Percentiles rank a stretch among this genome's conserved stretches.
phyloP scores from a whole-genome alignment of 306 rosid genomes.

The Cicer pinnatifidum region DNA sequence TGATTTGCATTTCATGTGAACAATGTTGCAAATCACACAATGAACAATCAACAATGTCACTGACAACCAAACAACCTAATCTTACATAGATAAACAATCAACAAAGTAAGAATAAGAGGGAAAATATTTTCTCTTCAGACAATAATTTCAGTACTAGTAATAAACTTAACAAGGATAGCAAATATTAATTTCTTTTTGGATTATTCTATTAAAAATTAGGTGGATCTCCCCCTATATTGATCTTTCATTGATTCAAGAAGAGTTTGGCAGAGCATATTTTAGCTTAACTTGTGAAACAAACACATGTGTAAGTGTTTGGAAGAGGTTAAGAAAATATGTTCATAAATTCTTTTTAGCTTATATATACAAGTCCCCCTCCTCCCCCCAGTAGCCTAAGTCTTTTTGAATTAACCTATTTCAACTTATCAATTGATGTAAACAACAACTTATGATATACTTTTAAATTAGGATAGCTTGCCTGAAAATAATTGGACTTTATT shows the following conservation, averaged over 20 bases:
- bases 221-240: background rate
- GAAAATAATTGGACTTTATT: too few relatives aligned
- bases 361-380: background rate
- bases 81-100: slow-evolving; percentile 33
- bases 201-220: background rate
- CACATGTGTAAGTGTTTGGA: background rate
- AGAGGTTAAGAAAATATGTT: background rate
- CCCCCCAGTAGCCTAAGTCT: background rate
- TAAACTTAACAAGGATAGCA: slow-evolving; percentile 1
- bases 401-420: too few relatives aligned
- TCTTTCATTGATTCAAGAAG: slow-evolving; percentile 20
- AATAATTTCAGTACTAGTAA: background rate
- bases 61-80: slow-evolving; percentile 23
- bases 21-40: background rate
- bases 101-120: background rate
- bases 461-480: too few relatives aligned
- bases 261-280: background rate
- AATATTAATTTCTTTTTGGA: background rate
- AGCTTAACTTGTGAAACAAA: background rate
- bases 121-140: background rate
- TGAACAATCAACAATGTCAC: background rate
- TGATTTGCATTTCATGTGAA: background rate
- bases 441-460: too few relatives aligned
- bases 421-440: too few relatives aligned
- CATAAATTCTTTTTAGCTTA: background rate